Conservation (phyloP, 768 basidiomycete genomes). For the Termitomyces heimii region DNA sequence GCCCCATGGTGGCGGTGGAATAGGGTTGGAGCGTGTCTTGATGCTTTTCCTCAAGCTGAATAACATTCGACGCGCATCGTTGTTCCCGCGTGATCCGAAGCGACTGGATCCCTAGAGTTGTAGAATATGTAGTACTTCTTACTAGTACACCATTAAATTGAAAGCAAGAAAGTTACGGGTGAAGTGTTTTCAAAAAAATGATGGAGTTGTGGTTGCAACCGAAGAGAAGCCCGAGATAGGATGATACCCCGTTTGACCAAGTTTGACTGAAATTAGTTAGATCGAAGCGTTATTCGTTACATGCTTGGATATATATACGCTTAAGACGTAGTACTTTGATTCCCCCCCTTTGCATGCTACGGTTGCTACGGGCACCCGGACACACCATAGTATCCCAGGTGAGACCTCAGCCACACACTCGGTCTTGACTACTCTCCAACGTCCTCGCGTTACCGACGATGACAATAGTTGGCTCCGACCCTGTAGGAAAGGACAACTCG, state of each 20-base stretch:
- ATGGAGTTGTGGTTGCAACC: slow-evolving; percentile 15
- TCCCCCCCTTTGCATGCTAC: slow-evolving; percentile 3
- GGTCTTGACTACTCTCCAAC: slow-evolving; percentile 4
- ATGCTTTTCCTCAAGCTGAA: slow-evolving; percentile 98
- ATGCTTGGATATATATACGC: slow-evolving; percentile 7
- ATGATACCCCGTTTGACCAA: slow-evolving; percentile 12
- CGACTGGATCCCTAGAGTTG: slow-evolving; percentile 82
- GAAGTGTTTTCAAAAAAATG: not conserved
- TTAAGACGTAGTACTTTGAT: slow-evolving; percentile 3
- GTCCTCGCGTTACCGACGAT: slow-evolving; percentile 15
- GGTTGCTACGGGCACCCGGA: not conserved
- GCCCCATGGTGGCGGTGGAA: slow-evolving; percentile 96
- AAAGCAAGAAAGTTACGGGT: not conserved
- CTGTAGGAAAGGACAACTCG: slow-evolving; percentile 16
- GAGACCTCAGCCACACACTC: not conserved
- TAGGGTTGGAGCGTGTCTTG: slow-evolving; percentile 90
- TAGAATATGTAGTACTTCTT: slow-evolving; percentile 26
- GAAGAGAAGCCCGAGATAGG: slow-evolving; percentile 24
- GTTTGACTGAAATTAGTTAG: slow-evolving; percentile 20
- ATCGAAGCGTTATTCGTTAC: slow-evolving; percentile 11
- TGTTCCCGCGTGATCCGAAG: slow-evolving; percentile 98
- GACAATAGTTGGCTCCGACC: slow-evolving; percentile 20
- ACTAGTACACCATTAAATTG: not conserved
- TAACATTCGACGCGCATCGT: slow-evolving; percentile 87
- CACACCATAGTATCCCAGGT: not conserved